Evolutionary conservation across 495 filamentous ascomycete genomes (phyloP), one percentile per base, ranked within the genome.

Genomic region (Cairneyella variabilis): DNA sequence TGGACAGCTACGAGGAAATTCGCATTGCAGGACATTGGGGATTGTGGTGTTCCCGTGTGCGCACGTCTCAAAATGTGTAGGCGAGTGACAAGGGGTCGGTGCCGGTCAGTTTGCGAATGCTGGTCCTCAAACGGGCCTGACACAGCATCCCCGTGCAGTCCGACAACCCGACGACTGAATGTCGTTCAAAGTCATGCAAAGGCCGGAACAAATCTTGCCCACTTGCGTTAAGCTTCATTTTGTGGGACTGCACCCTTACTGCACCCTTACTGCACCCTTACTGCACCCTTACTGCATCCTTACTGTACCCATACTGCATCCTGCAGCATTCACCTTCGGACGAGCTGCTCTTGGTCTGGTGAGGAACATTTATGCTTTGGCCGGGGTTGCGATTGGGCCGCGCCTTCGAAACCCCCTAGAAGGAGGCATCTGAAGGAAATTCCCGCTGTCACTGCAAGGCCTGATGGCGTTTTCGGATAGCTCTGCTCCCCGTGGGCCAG

Each of bases 71-170:
- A 2, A 51, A 55, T 48, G n/a, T 41, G 37, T n/a, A n/a, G n/a
- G n/a, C n/a, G n/a, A n/a, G n/a, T n/a, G n/a, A n/a, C n/a, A n/a
- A n/a, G 21, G 21, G 49, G 36, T 28, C 32, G 26, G 20, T 14
- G 17, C 16, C 27, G 32, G 28, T 32, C 28, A 32, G 45, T 25
- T 57, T 58, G 17, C 8, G 12, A 22, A 38, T 18, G 49, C 50
- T 40, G 23, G 44, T 41, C 39, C 28, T 54, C 25, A 50, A 59
- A 59, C 56, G 17, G 21, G 10, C 9, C 37, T 51, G 56, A 49
- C 23, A 59, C 56, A 41, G 3, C 10, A 32, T 49, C 51, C 59
- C 58, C 56, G 38, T 51, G 40, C 51, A 42, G 36, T 54, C 41
- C 17, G 36, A 16, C 51, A 45, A 44, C 23, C 27, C 28, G 28